Evolutionary conservation across 2,329 filamentous ascomycete species (phyloP).

Genomic region (Calonectria montana): DNA sequence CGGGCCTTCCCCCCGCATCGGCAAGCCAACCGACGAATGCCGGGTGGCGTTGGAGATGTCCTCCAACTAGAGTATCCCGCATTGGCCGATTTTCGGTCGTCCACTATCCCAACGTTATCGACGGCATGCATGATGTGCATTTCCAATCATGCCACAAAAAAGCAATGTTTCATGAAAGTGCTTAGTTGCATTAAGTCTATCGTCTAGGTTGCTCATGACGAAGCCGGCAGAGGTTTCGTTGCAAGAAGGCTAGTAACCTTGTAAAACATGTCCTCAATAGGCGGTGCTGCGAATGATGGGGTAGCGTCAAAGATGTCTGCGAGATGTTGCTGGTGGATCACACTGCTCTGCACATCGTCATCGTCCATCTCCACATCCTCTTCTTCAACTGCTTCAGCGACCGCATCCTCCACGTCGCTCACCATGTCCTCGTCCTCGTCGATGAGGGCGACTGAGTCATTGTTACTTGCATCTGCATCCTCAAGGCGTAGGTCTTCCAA

Average conservation of each 20-base stretch:
- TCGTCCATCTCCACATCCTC: slow-evolving; percentile 60
- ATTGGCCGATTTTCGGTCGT: slow-evolving; percentile 15
- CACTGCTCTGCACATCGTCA: slow-evolving; percentile 64
- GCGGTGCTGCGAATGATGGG: slow-evolving; percentile 75
- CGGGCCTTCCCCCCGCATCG: slow-evolving; percentile 27
- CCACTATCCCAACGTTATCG: neutral
- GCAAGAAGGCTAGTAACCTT: slow-evolving; percentile 73
- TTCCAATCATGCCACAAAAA: slow-evolving; percentile 3
- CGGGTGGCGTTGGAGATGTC: slow-evolving; percentile 37
- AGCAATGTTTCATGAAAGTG: neutral
- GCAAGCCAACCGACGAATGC: slow-evolving; percentile 29
- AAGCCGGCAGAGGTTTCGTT: slow-evolving; percentile 59
- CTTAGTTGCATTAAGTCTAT: slow-evolving; percentile 21
- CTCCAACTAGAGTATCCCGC: slow-evolving; percentile 16
- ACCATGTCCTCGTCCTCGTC: slow-evolving; percentile 51
- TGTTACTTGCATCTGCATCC: slow-evolving; percentile 44
- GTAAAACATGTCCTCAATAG: slow-evolving; percentile 81
- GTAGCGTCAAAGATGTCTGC: slow-evolving; percentile 77
- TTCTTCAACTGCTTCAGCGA: slow-evolving; percentile 50
- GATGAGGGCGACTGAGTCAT: slow-evolving; percentile 44
- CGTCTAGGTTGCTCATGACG: slow-evolving; percentile 33
- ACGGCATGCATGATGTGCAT: neutral
- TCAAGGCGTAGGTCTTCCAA: slow-evolving; percentile 66
- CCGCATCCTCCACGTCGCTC: slow-evolving; percentile 55
- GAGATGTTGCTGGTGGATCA: slow-evolving; percentile 76